Evolutionary conservation across 2,329 filamentous ascomycete species (phyloP).

Genomic region (Tothia fuscella): DNA sequence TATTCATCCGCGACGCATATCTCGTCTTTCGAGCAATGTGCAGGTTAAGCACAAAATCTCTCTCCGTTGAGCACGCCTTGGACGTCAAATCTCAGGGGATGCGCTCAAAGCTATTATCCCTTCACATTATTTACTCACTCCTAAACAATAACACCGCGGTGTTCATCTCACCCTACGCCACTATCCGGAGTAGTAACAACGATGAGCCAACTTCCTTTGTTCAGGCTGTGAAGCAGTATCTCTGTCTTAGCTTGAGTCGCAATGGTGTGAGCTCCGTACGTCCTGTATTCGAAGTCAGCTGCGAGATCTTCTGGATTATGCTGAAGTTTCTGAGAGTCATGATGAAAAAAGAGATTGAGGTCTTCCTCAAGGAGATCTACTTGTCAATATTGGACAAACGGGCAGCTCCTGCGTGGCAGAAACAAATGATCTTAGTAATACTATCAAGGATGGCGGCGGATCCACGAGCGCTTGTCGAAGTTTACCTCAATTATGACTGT

Average conservation of each 20-base stretch:
- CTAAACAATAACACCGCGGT: constrained; percentile 87
- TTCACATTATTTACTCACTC: constrained; percentile 90
- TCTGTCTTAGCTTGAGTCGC: constrained; percentile 86
- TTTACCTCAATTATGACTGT: constrained; percentile 97
- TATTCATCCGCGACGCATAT: constrained; percentile 94
- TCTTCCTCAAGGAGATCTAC: constrained; percentile 96
- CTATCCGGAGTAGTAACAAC: constrained; percentile 80
- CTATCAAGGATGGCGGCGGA: constrained; percentile 76
- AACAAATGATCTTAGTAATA: constrained; percentile 80
- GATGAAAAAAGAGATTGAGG: constrained; percentile 97
- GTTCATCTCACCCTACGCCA: constrained; percentile 84
- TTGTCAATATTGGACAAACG: constrained; percentile 80
- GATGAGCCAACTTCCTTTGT: constrained; percentile 83
- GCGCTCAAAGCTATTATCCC: constrained; percentile 89
- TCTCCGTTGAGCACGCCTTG: constrained; percentile 81
- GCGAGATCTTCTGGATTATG: constrained; percentile 98
- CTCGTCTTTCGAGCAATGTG: constrained; percentile 96
- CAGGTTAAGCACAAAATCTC: constrained; percentile 85
- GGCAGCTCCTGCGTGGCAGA: constrained; percentile 78
- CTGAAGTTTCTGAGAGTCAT: constrained; percentile 84
- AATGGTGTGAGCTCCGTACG: constrained; percentile 92
- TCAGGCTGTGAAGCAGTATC: constrained; percentile 91
- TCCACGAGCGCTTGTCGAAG: constrained; percentile 79
- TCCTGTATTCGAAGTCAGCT: constrained; percentile 86
- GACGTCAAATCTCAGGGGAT: constrained; percentile 91